Evolutionary conservation across 129 eudicot genomes (phyloP).

Genomic region (Cynara cardunculus): DNA sequence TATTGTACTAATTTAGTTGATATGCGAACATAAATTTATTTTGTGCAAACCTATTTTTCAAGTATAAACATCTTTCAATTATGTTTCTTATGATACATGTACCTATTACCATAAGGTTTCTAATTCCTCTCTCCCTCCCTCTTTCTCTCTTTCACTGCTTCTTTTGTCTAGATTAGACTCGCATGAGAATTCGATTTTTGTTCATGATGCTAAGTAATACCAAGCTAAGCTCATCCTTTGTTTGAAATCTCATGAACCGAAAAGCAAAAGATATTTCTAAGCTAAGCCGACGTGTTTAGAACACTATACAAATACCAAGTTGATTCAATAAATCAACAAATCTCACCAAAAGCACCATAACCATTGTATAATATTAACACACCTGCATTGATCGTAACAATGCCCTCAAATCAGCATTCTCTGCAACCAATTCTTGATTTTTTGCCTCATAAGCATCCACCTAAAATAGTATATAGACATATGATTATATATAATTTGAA

Average conservation of each 20-base stretch:
- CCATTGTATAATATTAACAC: not conserved
- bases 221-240: not conserved
- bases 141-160: not conserved
- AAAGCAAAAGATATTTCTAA: not conserved
- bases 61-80: not conserved
- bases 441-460: conserved; percentile 96
- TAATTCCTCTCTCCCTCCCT: conserved; percentile 12
- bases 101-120: not conserved
- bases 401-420: conserved; percentile 91
- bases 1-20: not conserved
- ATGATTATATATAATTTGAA: not conserved
- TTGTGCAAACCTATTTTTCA: not conserved
- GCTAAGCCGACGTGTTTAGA: not conserved
- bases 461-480: conserved; percentile 34
- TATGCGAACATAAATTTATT: not conserved
- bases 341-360: conserved; percentile 3
- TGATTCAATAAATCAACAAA: not conserved
- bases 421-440: conserved; percentile 90
- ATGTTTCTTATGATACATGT: not conserved
- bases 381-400: conserved; percentile 97
- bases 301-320: not conserved
- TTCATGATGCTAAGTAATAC: not conserved
- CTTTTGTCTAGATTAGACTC: not conserved
- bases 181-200: not conserved
- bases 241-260: not conserved